Percentiles rank a stretch among this genome's conserved stretches.
Conservation (phyloP, 345 rosid genomes). For the Boechera retrofracta region DNA sequence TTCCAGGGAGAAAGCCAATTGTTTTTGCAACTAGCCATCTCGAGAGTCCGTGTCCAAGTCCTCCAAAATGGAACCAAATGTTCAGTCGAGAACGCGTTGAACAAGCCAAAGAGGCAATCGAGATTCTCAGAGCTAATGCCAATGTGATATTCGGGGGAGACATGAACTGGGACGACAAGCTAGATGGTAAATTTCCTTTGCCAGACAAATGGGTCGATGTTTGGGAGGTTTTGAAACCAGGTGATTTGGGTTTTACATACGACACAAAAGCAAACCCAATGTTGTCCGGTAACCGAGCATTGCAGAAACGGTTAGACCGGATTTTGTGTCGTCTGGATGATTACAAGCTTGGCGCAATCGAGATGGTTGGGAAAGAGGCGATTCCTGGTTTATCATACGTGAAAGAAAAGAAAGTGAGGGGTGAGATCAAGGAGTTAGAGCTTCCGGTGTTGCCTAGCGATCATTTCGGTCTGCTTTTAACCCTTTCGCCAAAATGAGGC, state of each 20-base stretch:
- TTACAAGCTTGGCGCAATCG: constrained; percentile 62
- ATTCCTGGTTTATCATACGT: constrained; percentile 68
- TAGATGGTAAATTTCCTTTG: constrained; percentile 80
- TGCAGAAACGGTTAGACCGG: constrained; percentile 81
- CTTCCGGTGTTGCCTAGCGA: constrained; percentile 97
- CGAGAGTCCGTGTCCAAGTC: constrained; percentile 91
- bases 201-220: constrained; percentile 77
- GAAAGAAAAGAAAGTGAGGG: constrained; percentile 82
- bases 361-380: constrained; percentile 89
- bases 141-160: constrained; percentile 91
- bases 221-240: constrained; percentile 76
- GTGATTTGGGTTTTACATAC: constrained; percentile 82
- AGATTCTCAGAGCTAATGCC: constrained; percentile 54
- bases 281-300: constrained; percentile 76
- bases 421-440: constrained; percentile 61
- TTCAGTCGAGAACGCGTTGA: constrained; percentile 84
- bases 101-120: constrained; percentile 73
- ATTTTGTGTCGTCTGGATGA: constrained; percentile 68
- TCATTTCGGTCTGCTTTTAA: constrained; percentile 90
- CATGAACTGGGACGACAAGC: constrained; percentile 95
- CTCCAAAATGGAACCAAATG: constrained; percentile 99
- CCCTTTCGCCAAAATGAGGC: constrained; percentile 52
- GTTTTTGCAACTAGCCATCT: constrained; percentile 95
- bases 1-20: constrained; percentile 56
- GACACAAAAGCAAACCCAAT: constrained; percentile 90